Conservation (phyloP, 495 filamentous ascomycete species). For the Glutinoglossum americanum region DNA sequence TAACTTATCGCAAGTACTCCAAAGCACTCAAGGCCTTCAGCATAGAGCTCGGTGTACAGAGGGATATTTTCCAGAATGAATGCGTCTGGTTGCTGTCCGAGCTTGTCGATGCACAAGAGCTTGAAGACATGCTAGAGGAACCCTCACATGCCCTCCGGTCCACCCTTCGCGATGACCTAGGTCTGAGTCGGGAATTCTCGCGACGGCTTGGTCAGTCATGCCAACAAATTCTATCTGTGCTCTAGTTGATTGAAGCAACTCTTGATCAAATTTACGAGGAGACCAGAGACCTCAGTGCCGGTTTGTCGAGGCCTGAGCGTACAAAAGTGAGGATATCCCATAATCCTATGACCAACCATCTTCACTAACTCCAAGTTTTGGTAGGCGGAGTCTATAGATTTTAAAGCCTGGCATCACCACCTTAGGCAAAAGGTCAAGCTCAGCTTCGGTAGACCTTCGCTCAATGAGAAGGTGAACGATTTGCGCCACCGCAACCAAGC, state of each 20-base stretch:
- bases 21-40: not conserved
- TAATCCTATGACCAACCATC: not conserved
- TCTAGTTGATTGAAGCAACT: not conserved
- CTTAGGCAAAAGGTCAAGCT: too few relatives aligned
- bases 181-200: not conserved
- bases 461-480: too few relatives aligned
- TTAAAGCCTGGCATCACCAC: too few relatives aligned
- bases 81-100: not conserved
- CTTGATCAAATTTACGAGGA: not conserved
- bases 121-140: not conserved
- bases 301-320: not conserved
- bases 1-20: not conserved
- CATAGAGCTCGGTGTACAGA: not conserved
- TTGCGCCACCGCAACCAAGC: too few relatives aligned
- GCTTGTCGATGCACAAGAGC: not conserved
- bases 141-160: not conserved
- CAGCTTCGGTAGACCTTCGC: too few relatives aligned
- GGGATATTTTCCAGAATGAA: not conserved
- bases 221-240: not conserved
- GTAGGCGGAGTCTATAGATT: too few relatives aligned
- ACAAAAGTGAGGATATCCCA: not conserved
- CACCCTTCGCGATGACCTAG: not conserved
- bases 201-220: not conserved
- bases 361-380: too few relatives aligned
- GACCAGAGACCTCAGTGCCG: not conserved